phyloP scores from a whole-genome alignment of 371 early-diverging fungal species.

The Lichtheimia hyalospora region DNA sequence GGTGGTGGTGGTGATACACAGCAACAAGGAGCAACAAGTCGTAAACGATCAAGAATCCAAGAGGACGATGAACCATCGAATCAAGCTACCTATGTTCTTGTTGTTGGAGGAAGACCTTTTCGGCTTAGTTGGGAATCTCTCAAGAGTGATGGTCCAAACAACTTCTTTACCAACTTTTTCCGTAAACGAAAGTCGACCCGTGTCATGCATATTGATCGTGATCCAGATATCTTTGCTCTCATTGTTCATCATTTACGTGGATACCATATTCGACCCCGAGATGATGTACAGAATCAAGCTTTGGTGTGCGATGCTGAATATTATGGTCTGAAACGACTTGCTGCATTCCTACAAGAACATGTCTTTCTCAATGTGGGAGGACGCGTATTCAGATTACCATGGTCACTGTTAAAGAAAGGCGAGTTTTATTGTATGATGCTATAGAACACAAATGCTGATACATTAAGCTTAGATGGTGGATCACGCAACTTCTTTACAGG shows the following conservation, averaged over 20 bases:
- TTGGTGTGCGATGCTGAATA: slow-evolving; percentile 53
- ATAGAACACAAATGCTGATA: not conserved
- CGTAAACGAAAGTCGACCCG: slow-evolving; percentile 27
- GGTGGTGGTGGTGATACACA: not conserved
- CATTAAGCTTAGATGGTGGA: slow-evolving; percentile 22
- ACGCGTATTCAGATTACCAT: slow-evolving; percentile 37
- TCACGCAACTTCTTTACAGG: slow-evolving; percentile 45
- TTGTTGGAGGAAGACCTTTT: slow-evolving; percentile 46
- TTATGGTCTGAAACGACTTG: slow-evolving; percentile 49
- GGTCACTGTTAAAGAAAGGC: slow-evolving; percentile 42
- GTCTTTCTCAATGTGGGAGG: slow-evolving; percentile 51
- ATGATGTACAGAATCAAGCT: slow-evolving; percentile 50
- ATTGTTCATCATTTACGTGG: slow-evolving; percentile 64
- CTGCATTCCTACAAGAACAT: slow-evolving; percentile 44
- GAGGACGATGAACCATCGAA: slow-evolving; percentile 20
- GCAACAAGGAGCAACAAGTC: not conserved
- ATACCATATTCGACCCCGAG: slow-evolving; percentile 52
- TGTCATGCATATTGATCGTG: slow-evolving; percentile 58
- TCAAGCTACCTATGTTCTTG: slow-evolving; percentile 36
- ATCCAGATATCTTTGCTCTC: slow-evolving; percentile 54
- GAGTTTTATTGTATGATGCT: not conserved
- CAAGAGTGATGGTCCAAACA: slow-evolving; percentile 50
- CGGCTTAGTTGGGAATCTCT: slow-evolving; percentile 48
- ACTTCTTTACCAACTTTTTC: slow-evolving; percentile 45
- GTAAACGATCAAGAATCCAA: slow-evolving; percentile 7